Base-by-base conservation (phyloP, 2,329 filamentous ascomycete species). In the Microascus cirrosus region DNA sequence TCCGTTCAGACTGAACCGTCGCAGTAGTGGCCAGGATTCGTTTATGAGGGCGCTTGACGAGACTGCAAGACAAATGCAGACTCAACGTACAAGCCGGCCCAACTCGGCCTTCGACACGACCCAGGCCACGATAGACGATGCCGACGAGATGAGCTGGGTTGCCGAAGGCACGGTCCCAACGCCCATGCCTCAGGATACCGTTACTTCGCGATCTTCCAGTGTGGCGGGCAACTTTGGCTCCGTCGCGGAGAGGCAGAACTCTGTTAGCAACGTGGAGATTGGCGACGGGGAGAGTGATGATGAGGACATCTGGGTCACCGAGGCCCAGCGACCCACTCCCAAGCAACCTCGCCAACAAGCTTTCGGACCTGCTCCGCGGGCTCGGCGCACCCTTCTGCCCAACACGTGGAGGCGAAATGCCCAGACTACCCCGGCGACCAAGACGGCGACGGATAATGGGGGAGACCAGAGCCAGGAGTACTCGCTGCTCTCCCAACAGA, bases 231-330 rank as follows among this genome's bases (percentile, higher is more conserved):
- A 57, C 13, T 53, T 58, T 32, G 56, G 58, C 7, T 59, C 62
- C 3, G 42, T 59, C 20, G 45, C 48, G 24, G 54, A 35, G 28
- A 51, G 55, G 34, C 53, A 58, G 28, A 48, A 57, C 24, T 54
- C 53, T 36, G 36, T 54, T 18, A n/a, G 8, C 39, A 18, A 45
- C n/a, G 39, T 2, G 6, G 39, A 15, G 15, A 18, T 18, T 45
- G 39, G 13, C 15, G 13, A 56, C 36, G 56, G 45, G 4, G 60
- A 62, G 11, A 60, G 58, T 18, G 55, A 59, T 8, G 61, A 62
- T 13, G 61, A 69, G 2, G 76, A 84, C 61, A 73, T 84, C 12
- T 84, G 81, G 80, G 80, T 79, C 35, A 64, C 82, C 25, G 81
- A 84, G 64, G 81, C 80, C 12, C 72, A 76, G 57, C 74, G 80